Evolutionary conservation across 2,329 filamentous ascomycete genomes (phyloP).

Genomic region (Biscogniauxia sp.): DNA sequence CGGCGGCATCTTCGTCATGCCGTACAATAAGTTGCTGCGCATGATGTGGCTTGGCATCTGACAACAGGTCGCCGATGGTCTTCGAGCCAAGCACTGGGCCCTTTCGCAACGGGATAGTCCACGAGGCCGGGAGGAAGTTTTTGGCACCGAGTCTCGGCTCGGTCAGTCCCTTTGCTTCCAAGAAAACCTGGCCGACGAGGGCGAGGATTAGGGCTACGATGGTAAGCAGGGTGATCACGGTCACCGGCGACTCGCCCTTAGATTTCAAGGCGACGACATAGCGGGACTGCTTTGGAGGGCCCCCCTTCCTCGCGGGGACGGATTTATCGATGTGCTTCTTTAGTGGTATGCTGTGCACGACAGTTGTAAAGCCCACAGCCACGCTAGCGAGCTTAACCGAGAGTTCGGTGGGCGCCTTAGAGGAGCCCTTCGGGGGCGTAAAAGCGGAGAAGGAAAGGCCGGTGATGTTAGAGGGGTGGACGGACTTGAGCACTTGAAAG

Average conservation of each 20-base stretch:
- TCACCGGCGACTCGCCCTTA: constrained; percentile 47
- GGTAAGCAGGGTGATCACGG: constrained; percentile 52
- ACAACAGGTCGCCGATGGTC: constrained; percentile 35
- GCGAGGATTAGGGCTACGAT: constrained; percentile 60
- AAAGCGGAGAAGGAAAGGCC: constrained; percentile 59
- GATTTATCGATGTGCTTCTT: constrained; percentile 41
- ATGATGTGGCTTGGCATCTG: constrained; percentile 30
- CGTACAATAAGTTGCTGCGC: constrained; percentile 40
- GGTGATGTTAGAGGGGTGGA: constrained; percentile 59
- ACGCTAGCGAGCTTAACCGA: constrained; percentile 78
- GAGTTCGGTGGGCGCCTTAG: constrained; percentile 47
- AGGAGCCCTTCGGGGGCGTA: constrained; percentile 48
- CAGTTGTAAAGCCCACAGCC: constrained; percentile 74
- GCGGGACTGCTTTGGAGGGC: constrained; percentile 52
- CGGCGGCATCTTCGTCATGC: constrained; percentile 23
- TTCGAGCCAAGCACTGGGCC: constrained; percentile 33
- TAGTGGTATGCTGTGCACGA: constrained; percentile 77
- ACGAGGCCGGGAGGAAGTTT: constrained; percentile 50
- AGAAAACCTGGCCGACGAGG: constrained; percentile 59
- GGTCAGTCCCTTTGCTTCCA: constrained; percentile 60
- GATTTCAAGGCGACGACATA: constrained; percentile 67
- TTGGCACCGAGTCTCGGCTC: constrained; percentile 56
- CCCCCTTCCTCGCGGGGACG: constrained; percentile 33
- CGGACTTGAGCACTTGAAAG: constrained; percentile 51
- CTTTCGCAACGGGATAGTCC: constrained; percentile 27